Percentiles rank a stretch among this genome's conserved stretches.
Evolutionary conservation across 371 early-diverging fungal species (phyloP).

Genomic region (Circinella minor): DNA sequence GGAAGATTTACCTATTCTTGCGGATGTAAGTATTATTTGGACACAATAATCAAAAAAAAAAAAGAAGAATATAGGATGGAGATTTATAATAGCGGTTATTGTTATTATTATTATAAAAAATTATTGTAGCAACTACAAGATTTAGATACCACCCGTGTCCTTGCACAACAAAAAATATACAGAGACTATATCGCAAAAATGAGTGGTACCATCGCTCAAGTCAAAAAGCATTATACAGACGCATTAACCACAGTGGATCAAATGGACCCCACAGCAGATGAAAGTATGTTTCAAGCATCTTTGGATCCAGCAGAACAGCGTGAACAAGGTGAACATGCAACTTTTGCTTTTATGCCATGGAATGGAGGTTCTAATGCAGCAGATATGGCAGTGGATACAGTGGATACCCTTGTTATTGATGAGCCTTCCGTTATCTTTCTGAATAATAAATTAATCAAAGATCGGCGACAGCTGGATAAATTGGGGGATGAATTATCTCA

Average conservation of each 20-base stretch:
- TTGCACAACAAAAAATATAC: conserved; percentile 52
- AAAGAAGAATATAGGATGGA: neutral
- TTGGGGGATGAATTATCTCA: conserved; percentile 54
- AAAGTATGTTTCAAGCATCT: conserved; percentile 15
- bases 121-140: conserved; percentile 64
- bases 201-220: conserved; percentile 36
- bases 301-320: conserved; percentile 1
- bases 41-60: neutral
- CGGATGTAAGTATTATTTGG: conserved; percentile 54
- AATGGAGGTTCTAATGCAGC: conserved; percentile 35
- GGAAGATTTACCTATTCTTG: conserved; percentile 62
- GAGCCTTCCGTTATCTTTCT: conserved; percentile 62
- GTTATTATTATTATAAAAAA: too few species aligned
- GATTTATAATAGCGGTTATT: neutral
- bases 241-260: conserved; percentile 37
- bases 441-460: conserved; percentile 67
- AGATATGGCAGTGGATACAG: conserved; percentile 46
- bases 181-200: conserved; percentile 55
- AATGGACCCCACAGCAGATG: conserved; percentile 58
- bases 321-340: neutral
- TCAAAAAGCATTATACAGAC: conserved; percentile 44
- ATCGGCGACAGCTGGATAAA: conserved; percentile 47
- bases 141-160: conserved; percentile 58
- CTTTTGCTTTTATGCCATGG: conserved; percentile 13
- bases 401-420: conserved; percentile 43